These are phyloP conservation scores for Eucalyptus marginata DNA, from an alignment of 345 rosid genomes.

Conservation along the genomic window DNA sequence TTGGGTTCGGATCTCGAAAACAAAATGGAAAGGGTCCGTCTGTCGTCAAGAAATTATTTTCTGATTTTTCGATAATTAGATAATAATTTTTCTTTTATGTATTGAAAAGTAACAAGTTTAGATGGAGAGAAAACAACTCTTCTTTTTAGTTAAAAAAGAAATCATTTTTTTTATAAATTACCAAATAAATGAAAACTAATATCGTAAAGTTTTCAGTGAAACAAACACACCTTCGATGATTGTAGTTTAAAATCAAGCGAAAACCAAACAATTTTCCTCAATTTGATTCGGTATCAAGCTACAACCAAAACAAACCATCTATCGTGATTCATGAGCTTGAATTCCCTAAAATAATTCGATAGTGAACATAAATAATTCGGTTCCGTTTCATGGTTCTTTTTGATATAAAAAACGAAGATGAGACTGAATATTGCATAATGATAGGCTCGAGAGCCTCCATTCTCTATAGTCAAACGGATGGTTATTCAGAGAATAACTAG, in stretches of 20 bases:
- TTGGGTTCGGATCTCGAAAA: not conserved
- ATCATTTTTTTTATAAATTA: too few relatives aligned
- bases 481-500: not conserved
- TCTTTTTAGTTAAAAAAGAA: not conserved
- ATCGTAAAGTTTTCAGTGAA: too few relatives aligned
- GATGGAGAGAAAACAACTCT: not conserved
- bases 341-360: not conserved
- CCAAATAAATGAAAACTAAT: too few relatives aligned
- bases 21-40: not conserved
- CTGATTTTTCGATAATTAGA: too few relatives aligned
- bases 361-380: fast-evolving
- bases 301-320: too few relatives aligned
- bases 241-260: not conserved
- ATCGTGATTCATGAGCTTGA: not conserved
- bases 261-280: not conserved
- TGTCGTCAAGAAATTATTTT: too few relatives aligned
- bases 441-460: not conserved
- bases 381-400: too few relatives aligned
- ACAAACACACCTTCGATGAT: not conserved
- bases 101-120: too few relatives aligned
- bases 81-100: too few relatives aligned
- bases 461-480: not conserved
- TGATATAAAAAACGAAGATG: too few relatives aligned
- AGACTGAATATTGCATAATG: fast-evolving
- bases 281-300: too few relatives aligned